These are phyloP conservation scores for Clonostachys byssicola DNA, from an alignment of 2,329 filamentous ascomycete species.

Conservation along the genomic window DNA sequence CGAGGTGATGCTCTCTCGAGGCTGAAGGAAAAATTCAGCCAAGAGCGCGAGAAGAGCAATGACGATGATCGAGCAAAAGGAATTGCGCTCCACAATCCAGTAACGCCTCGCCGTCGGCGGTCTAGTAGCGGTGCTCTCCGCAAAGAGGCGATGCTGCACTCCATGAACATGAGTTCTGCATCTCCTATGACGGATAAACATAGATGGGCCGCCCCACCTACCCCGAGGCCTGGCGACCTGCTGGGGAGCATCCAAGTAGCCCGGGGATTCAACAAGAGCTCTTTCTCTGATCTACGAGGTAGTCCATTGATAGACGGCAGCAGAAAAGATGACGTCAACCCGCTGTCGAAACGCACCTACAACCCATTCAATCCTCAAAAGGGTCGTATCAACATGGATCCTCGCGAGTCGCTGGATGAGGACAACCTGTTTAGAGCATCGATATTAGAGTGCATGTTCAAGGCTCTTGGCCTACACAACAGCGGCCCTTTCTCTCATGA, in stretches of 20 bases:
- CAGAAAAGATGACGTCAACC: constrained; percentile 28
- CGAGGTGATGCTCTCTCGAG: constrained; percentile 78
- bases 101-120: constrained; percentile 59
- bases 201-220: neutral
- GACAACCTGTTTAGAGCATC: constrained; percentile 85
- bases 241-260: constrained; percentile 73
- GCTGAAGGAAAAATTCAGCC: constrained; percentile 87
- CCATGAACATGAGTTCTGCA: constrained; percentile 41
- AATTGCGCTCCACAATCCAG: constrained; percentile 86
- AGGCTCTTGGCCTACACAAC: constrained; percentile 78
- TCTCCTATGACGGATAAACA: neutral
- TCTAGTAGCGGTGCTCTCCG: constrained; percentile 67
- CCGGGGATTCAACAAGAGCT: constrained; percentile 48
- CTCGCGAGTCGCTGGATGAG: constrained; percentile 81
- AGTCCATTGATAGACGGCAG: constrained; percentile 10
- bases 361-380: constrained; percentile 53
- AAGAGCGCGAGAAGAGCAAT: constrained; percentile 77
- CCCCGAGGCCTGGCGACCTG: constrained; percentile 63
- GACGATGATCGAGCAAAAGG: constrained; percentile 80
- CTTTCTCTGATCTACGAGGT: constrained; percentile 9
- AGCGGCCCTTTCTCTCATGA: constrained; percentile 62
- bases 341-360: constrained; percentile 44
- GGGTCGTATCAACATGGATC: constrained; percentile 51
- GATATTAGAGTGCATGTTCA: constrained; percentile 93
- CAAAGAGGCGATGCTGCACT: constrained; percentile 75